Evolutionary conservation across 2,329 filamentous ascomycete genomes (phyloP).

Genomic region (Colletotrichum cordylinicola): DNA sequence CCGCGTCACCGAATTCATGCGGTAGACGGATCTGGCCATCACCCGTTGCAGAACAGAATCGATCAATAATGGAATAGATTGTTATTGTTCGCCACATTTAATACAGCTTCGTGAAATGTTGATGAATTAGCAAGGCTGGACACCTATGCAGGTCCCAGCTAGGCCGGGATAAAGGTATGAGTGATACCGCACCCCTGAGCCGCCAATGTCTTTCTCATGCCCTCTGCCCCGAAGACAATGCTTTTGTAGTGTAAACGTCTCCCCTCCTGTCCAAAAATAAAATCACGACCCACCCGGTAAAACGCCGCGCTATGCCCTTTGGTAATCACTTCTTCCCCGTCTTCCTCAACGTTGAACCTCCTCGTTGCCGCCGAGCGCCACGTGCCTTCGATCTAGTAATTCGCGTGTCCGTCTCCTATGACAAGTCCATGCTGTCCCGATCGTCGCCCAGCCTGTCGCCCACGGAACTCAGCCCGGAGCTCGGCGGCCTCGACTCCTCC

Average conservation of each 20-base stretch:
- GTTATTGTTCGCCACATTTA: not conserved
- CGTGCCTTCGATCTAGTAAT: not conserved
- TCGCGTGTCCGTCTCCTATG: conserved; percentile 27
- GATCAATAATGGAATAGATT: not conserved
- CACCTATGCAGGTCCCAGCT: too few species aligned
- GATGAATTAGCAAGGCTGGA: not conserved
- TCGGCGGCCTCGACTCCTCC: conserved; percentile 49
- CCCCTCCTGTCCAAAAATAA: not conserved
- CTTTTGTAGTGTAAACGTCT: not conserved
- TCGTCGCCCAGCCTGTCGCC: conserved; percentile 52
- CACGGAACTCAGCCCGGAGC: conserved; percentile 63
- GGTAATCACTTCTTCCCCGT: not conserved
- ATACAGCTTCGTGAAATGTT: not conserved
- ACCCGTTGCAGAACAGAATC: not conserved
- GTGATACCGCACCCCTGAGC: not conserved
- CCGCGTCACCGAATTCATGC: conserved; percentile 45
- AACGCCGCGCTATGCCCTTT: conserved; percentile 24
- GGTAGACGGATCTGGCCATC: not conserved
- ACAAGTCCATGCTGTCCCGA: conserved; percentile 52
- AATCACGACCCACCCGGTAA: not conserved
- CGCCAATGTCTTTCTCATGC: not conserved
- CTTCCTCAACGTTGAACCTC: not conserved
- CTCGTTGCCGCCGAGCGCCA: not conserved
- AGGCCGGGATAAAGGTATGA: not conserved
- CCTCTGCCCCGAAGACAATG: not conserved